Evolutionary conservation across 495 filamentous ascomycete genomes (phyloP).

Genomic region (Penicillium maclennaniae): DNA sequence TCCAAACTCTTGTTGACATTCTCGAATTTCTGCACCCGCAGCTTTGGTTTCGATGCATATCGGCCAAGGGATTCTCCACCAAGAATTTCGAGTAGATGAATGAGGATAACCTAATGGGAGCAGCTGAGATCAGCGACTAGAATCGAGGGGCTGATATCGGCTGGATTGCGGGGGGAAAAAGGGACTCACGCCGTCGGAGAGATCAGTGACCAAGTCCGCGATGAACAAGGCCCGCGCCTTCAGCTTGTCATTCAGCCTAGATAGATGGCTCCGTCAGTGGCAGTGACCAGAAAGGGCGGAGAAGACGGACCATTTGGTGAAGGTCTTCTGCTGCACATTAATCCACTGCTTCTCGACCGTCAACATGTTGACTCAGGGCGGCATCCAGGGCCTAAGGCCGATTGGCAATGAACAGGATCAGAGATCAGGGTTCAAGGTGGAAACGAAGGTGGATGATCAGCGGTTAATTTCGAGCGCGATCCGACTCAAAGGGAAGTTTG

Average conservation of each 20-base stretch:
- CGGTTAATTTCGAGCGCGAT: constrained; percentile 3
- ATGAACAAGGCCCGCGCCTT: constrained; percentile 69
- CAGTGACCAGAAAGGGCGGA: neutral
- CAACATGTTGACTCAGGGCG: constrained; percentile 48
- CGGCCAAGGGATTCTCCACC: constrained; percentile 89
- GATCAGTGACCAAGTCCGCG: constrained; percentile 78
- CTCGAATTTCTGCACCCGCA: constrained; percentile 96
- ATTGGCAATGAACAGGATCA: constrained; percentile 16
- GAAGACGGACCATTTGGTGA: constrained; percentile 81
- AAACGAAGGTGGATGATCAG: constrained; percentile 6
- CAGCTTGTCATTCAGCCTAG: constrained; percentile 92
- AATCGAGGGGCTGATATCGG: neutral
- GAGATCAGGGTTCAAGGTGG: constrained; percentile 1
- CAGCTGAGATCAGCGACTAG: neutral
- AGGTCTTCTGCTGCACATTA: constrained; percentile 98
- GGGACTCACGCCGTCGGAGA: constrained; percentile 82
- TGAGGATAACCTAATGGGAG: constrained; percentile 70
- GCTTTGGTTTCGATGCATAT: constrained; percentile 91
- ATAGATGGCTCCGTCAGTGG: neutral
- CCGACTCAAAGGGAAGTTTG: constrained; percentile 4
- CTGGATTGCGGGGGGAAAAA: constrained; percentile 2
- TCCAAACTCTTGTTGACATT: constrained; percentile 95
- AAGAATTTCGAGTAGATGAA: constrained; percentile 94
- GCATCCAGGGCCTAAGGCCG: constrained; percentile 46
- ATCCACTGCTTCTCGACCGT: constrained; percentile 86